Base-by-base conservation (phyloP, 2,329 filamentous ascomycete genomes). In the Aspergillus sp. region DNA sequence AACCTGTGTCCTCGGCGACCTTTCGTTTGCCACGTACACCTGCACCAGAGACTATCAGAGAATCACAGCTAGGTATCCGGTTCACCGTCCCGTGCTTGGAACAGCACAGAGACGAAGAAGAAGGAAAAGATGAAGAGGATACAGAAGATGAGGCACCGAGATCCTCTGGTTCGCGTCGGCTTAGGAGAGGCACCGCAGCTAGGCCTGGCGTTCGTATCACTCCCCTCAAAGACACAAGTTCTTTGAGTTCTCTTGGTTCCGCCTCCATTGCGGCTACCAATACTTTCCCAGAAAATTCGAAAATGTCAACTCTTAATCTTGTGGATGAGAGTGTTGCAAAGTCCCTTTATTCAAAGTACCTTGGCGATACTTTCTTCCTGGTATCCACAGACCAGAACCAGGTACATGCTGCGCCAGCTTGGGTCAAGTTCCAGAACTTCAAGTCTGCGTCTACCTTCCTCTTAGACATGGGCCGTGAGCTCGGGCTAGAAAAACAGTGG, bases 371-470 rank as follows among this genome's bases (percentile, higher is more conserved):
- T 5, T 61, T 34, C 12, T 66, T 69, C 41, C 54, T 66, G 3
- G 59, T 65, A 4, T 58, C 55, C 3, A 51, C 58, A 4, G 60
- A 50, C 37, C 51, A 15, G 19, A 60, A 64, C 19, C 34, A 45
- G 9, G 12, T 13, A 37, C 34, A 24, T 3, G 62, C 61, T 56
- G 60, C 62, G 1, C 61, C 66, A 1, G 62, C 63, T 5, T 65
- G 62, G 59, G 39, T 63, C 6, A 57, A 56, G 5, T 67, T 58
- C 56, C 30, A 47, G 40, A 30, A 54, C 20, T 65, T 64, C 45
- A 19, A 19, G 9, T 58, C 58, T 1, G 51, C 62, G 3, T 54
- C 63, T 6, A 34, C 54, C 3, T 69, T 68, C 34, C 45, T 67
- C 6, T 37, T 49, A 1, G 47, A 49, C 13, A 63, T 68, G 62